Conservation (phyloP, 257 asterid genomes). For the Asclepias syriaca region DNA sequence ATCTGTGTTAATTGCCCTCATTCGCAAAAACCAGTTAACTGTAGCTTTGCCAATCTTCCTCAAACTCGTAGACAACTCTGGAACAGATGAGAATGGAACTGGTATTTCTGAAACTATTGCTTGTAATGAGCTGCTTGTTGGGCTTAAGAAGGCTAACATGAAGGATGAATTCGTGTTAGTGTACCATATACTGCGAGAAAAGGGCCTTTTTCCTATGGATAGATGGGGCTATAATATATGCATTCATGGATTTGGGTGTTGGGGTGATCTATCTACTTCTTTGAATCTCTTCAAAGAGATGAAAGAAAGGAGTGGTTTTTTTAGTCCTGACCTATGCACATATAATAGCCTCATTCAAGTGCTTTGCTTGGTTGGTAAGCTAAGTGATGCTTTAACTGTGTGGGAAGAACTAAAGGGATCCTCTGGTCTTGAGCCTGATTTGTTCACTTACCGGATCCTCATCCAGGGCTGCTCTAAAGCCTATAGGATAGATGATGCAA, state of each 20-base stretch:
- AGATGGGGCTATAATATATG: constrained; percentile 84
- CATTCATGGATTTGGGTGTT: constrained; percentile 68
- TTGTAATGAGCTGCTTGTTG: constrained; percentile 82
- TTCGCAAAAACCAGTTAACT: constrained; percentile 54
- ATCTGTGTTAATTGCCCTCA: constrained; percentile 70
- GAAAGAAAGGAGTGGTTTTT: constrained; percentile 56
- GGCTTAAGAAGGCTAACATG: constrained; percentile 70
- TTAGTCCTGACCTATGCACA: constrained; percentile 76
- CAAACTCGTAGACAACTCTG: constrained; percentile 49
- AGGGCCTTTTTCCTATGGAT: constrained; percentile 57
- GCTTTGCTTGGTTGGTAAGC: constrained; percentile 78
- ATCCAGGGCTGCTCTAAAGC: constrained; percentile 82
- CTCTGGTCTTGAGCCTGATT: constrained; percentile 80
- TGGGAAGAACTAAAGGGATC: constrained; percentile 90
- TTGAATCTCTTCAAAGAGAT: constrained; percentile 78
- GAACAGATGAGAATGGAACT: constrained; percentile 20
- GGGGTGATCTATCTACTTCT: constrained; percentile 68
- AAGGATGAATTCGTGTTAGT: constrained; percentile 57
- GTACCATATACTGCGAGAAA: constrained; percentile 47
- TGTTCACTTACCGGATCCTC: constrained; percentile 71
- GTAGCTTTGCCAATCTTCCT: constrained; percentile 65
- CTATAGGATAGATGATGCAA: constrained; percentile 55
- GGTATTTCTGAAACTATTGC: constrained; percentile 60
- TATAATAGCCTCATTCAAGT: constrained; percentile 84
- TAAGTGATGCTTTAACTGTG: constrained; percentile 68